Evolutionary conservation across 2,329 filamentous ascomycete genomes (phyloP).

Genomic region (Diaporthe ampelina): DNA sequence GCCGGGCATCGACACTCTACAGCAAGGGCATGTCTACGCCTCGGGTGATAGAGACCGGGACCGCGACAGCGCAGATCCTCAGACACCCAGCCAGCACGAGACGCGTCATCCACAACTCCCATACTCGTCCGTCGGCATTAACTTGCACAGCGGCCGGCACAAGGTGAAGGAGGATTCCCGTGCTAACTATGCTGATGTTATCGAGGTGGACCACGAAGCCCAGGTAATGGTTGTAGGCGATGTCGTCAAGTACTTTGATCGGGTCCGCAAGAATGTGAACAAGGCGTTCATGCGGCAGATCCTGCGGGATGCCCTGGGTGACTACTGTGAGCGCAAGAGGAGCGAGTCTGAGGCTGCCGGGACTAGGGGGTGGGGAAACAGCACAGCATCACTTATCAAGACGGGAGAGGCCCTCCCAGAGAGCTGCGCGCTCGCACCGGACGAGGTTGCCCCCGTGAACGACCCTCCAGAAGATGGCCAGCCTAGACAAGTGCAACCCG

Average conservation of each 20-base stretch:
- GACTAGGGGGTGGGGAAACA: constrained; percentile 39
- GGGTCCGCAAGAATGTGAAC: constrained; percentile 54
- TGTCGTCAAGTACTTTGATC: constrained; percentile 54
- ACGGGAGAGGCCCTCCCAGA: not conserved
- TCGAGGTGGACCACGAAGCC: constrained; percentile 53
- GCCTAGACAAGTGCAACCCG: not conserved
- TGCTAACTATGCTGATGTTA: constrained; percentile 54
- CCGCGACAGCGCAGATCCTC: constrained; percentile 34
- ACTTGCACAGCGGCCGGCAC: constrained; percentile 51
- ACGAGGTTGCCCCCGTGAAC: not conserved
- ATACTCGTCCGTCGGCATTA: constrained; percentile 53
- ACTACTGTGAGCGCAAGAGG: constrained; percentile 49
- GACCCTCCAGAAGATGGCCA: not conserved
- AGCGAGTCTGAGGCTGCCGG: constrained; percentile 41
- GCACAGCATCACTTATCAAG: constrained; percentile 38
- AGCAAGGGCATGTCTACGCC: constrained; percentile 53
- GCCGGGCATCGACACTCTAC: constrained; percentile 53
- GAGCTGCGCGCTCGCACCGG: not conserved
- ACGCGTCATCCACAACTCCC: constrained; percentile 48
- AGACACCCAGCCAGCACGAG: constrained; percentile 46
- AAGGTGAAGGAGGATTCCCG: constrained; percentile 54
- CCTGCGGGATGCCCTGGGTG: constrained; percentile 51
- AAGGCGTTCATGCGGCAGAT: constrained; percentile 55
- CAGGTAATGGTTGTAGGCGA: constrained; percentile 54
- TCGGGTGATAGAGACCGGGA: constrained; percentile 50